phyloP scores from a whole-genome alignment of 352 stramenopile genomes.

The Pythium phragmitis region DNA sequence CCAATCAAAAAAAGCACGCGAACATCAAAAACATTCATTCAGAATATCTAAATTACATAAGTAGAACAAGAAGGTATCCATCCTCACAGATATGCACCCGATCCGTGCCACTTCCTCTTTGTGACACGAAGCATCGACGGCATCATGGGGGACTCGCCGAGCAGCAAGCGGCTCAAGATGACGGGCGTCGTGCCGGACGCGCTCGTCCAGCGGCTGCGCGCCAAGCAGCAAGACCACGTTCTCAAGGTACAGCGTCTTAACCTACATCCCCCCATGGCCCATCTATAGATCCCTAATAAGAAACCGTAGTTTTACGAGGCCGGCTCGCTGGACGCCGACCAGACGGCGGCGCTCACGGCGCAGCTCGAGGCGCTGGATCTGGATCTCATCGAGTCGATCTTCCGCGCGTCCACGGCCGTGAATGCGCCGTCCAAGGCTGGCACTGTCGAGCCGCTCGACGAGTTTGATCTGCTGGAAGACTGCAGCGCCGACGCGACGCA shows the following conservation, averaged over 20 bases:
- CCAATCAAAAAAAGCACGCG: too few relatives aligned
- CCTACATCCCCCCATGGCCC: too few relatives aligned
- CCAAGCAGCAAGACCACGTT: constrained; percentile 64
- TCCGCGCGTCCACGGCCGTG: constrained; percentile 38
- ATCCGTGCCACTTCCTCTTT: neutral
- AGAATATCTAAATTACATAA: too few relatives aligned
- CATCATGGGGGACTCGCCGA: constrained; percentile 15
- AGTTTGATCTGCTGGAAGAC: constrained; percentile 58
- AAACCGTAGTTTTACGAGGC: constrained; percentile 63
- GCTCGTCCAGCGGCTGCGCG: constrained; percentile 26
- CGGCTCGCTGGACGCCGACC: constrained; percentile 35
- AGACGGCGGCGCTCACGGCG: constrained; percentile 41
- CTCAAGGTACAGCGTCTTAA: constrained; percentile 43
- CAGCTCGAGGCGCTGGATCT: constrained; percentile 72
- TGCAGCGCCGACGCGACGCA: constrained; percentile 43
- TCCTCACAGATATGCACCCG: too few relatives aligned
- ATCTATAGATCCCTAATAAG: neutral
- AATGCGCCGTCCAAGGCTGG: constrained; percentile 17
- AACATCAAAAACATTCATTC: too few relatives aligned
- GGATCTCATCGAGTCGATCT: constrained; percentile 62
- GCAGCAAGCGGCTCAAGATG: constrained; percentile 27
- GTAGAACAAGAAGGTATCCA: too few relatives aligned
- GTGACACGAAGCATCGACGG: neutral
- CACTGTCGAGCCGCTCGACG: constrained; percentile 60
- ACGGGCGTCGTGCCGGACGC: constrained; percentile 21